These are phyloP conservation scores for Ulota crispa DNA, from an alignment of 225 moss, liverwort and hornwort species.

Conservation along the genomic window DNA sequence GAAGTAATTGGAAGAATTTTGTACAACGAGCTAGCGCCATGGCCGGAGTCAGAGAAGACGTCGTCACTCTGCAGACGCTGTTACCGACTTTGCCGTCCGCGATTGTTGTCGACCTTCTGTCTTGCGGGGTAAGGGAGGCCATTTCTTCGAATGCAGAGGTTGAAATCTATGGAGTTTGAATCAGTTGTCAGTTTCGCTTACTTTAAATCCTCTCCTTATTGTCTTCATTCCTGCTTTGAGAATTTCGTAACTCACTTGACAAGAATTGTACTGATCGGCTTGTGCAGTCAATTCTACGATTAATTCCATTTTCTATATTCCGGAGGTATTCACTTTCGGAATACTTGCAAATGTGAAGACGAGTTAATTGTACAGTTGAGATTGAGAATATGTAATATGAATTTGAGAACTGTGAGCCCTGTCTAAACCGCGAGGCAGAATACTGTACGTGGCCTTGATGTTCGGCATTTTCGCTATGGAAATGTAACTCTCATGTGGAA, in stretches of 20 bases:
- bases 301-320: neutral
- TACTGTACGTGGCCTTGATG: neutral
- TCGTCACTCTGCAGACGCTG: conserved; percentile 24
- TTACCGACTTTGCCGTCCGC: conserved; percentile 38
- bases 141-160: neutral
- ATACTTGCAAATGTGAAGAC: neutral
- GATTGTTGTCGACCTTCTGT: conserved; percentile 47
- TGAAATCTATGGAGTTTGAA: neutral
- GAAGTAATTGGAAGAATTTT: neutral
- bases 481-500: neutral
- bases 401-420: neutral
- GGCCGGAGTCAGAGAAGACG: conserved; percentile 28
- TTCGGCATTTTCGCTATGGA: neutral
- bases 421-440: neutral
- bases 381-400: neutral
- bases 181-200: neutral
- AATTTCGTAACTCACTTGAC: neutral
- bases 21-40: conserved; percentile 8
- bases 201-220: neutral
- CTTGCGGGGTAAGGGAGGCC: conserved; percentile 40
- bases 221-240: neutral
- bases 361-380: neutral
- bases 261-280: neutral
- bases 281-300: neutral
- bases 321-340: neutral